phyloP scores from a whole-genome alignment of 176 grass and related monocot species.

The Pontederia paniculata region DNA sequence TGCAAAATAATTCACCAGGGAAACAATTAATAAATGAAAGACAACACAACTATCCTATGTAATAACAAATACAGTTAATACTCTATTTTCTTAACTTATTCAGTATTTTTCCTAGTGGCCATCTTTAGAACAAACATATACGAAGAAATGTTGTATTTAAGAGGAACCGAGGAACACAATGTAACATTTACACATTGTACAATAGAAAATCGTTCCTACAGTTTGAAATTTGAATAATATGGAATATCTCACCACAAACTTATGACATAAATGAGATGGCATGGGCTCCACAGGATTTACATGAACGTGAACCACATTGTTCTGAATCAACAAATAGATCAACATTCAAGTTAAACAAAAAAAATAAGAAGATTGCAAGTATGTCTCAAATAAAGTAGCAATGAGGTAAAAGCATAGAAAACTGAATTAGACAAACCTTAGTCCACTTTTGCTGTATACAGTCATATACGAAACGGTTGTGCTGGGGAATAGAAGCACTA shows the following conservation, averaged over 20 bases:
- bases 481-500: slow-evolving; percentile 93
- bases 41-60: background rate
- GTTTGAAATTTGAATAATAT: background rate
- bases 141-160: too few relatives aligned
- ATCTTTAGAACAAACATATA: too few relatives aligned
- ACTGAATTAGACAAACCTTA: slow-evolving; percentile 36
- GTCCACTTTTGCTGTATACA: slow-evolving; percentile 92
- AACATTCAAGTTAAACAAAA: background rate
- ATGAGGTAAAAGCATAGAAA: background rate
- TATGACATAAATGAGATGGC: slow-evolving; percentile 54
- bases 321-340: slow-evolving; percentile 24
- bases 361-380: too few relatives aligned
- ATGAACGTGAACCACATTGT: slow-evolving; percentile 87
- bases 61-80: too few relatives aligned
- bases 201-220: background rate
- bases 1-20: slow-evolving; percentile 16
- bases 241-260: slow-evolving; percentile 39
- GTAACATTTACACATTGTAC: too few relatives aligned
- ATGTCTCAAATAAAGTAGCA: background rate
- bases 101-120: too few relatives aligned
- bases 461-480: slow-evolving; percentile 80
- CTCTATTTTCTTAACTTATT: too few relatives aligned
- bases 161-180: too few relatives aligned
- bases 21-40: background rate
- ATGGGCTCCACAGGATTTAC: slow-evolving; percentile 60